Evolutionary conservation across 768 basidiomycete species (phyloP), one percentile per base, ranked within the genome.

Genomic region (Lactarius sanguifluus): DNA sequence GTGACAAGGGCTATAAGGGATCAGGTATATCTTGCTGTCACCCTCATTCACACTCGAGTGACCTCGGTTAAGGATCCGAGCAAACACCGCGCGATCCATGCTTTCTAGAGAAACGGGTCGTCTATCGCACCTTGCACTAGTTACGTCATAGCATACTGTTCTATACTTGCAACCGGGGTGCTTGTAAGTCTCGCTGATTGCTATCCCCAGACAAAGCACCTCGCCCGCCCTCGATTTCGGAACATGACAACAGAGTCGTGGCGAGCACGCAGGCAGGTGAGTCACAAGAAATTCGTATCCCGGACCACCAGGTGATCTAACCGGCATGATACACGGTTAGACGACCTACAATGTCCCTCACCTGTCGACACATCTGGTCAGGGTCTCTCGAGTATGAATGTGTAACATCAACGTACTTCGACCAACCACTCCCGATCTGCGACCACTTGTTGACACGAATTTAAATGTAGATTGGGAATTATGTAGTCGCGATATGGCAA

Each of bases 401-500:
- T 16, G 28, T 18, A 55, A 52, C 10, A 56, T 23, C 55, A 20
- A 56, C 30, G 55, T 15, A 52, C 55, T 30, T 30, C 18, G 20
- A 56, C 55, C 32, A 56, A 10, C 55, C 55, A 56, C 55, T 56
- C 55, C 18, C 55, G 32, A n/a, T 56, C 55, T 12, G 30, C 55
- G 30, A 34, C 2, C 2, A 34, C 32, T 34, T 34, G 32, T 20
- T 8, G 55, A n/a, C 18, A 56, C 8, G 8, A n/a, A 13, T 34
- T 10, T 30, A 56, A 18, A 56, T 32, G 16, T 5, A 56, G 30
- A 32, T 56, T 13, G 20, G 10, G 28, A 18, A 34, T 4, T 10
- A 56, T 34, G 55, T 34, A 30, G 32, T 56, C 55, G 55, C 55
- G 55, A 56, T 32, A 56, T n/a, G 55, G 55, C 32, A 56, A 20